Evolutionary conservation across 2,329 filamentous ascomycete genomes (phyloP), one percentile per base, ranked within the genome.

Genomic region (Fusarium sp.): DNA sequence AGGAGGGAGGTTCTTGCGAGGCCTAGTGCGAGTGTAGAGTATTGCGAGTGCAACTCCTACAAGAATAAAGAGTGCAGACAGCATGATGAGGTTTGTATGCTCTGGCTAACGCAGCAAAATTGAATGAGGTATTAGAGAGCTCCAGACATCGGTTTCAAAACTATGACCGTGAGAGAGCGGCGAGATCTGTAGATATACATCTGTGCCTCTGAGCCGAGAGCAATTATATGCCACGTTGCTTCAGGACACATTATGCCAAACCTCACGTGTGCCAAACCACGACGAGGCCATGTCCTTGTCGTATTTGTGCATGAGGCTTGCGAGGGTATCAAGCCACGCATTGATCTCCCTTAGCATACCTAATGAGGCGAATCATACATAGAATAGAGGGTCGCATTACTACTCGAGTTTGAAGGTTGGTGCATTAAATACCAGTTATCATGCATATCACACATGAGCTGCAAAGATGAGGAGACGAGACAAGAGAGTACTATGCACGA

Each of bases 1-100:
- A 2, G 87, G 87, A 3, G 86, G 87, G 3, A 64, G 56, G 1
- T 44, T 64, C 16, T 42, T 50, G 21, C 18, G 40, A 4, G 30
- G 35, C 3, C 1, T 64, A 12, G 30, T 43, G 1, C 35, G 23
- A 4, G 61, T 2, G 16, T 32, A 37, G 16, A 35, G 9, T 6
- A 61, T 11, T 6, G 4, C 0, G 7, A 50, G 3, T 12, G 8
- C 23, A 15, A 50, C 1, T 1, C 30, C 61, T 12, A 50, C 1
- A 1, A 37, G 12, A 3, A 11, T 1, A 0, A 64, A 1, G 5
- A 38, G 1, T 18, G 2, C 1, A 0, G 5, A 35, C 6, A 64
- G 3, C 61, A 64, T 64, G 23, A 2, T 11, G 4, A 16, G 18
- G 5, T 23, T 3, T 13, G 0, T 42, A 16, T 5, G 2, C 5